These are phyloP conservation scores for Fusarium brevicatenulatum DNA, from an alignment of 2,329 filamentous ascomycete genomes.

Conservation along the genomic window DNA sequence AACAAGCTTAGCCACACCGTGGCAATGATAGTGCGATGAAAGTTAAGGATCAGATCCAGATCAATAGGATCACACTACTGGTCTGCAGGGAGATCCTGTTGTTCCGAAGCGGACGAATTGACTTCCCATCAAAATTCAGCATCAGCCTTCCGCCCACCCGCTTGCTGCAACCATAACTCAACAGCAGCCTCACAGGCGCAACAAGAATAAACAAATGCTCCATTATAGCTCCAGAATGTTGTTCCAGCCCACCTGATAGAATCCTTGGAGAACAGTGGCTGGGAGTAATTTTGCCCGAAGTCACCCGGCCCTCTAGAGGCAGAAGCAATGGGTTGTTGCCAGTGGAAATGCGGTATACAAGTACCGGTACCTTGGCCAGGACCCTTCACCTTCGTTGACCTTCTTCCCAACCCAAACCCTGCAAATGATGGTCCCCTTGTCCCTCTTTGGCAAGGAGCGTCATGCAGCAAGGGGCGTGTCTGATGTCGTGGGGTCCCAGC, in stretches of 20 bases:
- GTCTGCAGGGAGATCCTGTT: constrained; percentile 27
- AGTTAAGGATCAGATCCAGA: constrained; percentile 13
- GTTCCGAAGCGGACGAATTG: constrained; percentile 35
- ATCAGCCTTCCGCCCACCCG: constrained; percentile 43
- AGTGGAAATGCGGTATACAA: constrained; percentile 3
- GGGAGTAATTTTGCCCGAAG: constrained; percentile 36
- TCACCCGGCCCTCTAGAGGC: constrained; percentile 34
- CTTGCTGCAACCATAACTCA: constrained; percentile 39
- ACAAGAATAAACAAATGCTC: constrained; percentile 17
- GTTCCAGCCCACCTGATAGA: constrained; percentile 30
- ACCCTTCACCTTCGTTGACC: constrained; percentile 37
- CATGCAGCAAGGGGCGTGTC: constrained; percentile 40
- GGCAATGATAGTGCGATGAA: constrained; percentile 30
- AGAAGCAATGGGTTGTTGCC: constrained; percentile 5
- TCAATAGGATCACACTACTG: constrained; percentile 7
- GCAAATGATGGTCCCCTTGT: constrained; percentile 33
- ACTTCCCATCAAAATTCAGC: constrained; percentile 40
- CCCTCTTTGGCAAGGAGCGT: constrained; percentile 26
- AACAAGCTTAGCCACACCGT: constrained; percentile 24
- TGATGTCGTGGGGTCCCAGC: constrained; percentile 42
- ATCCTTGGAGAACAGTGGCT: constrained; percentile 9
- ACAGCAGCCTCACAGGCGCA: constrained; percentile 41
- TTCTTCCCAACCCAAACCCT: constrained; percentile 36
- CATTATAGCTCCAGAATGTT: constrained; percentile 8
- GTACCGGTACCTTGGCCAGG: constrained; percentile 40